Percentiles rank a stretch among this genome's conserved stretches.
Evolutionary conservation across 306 rosid species (phyloP).

Genomic region (Trifolium dubium): DNA sequence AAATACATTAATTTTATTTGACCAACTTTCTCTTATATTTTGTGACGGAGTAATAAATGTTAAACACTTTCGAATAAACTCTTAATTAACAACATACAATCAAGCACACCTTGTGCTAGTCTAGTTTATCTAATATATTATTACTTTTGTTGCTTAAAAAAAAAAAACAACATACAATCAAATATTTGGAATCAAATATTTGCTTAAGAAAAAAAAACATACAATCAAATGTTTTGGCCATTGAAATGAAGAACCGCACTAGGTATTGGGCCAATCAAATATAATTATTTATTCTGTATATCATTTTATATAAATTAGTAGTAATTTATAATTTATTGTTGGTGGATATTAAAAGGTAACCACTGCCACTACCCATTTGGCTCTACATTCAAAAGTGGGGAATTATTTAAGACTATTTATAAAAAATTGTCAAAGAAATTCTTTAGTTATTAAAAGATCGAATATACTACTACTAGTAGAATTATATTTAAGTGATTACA

Average conservation of each 20-base stretch:
- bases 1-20: too few species aligned
- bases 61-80: too few species aligned
- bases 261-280: conserved; percentile 31
- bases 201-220: too few species aligned
- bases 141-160: too few species aligned
- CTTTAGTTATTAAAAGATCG: neutral
- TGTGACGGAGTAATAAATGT: too few species aligned
- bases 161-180: too few species aligned
- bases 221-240: neutral
- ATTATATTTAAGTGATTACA: neutral
- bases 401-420: conserved; percentile 6
- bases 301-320: neutral
- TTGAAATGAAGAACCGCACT: neutral
- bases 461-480: neutral
- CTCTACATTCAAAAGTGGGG: conserved; percentile 42
- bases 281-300: neutral
- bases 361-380: conserved; percentile 42
- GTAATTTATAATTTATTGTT: neutral
- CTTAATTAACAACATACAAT: too few species aligned
- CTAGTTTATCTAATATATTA: too few species aligned
- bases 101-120: too few species aligned
- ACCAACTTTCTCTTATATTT: too few species aligned
- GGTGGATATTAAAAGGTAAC: conserved; percentile 42
- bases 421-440: conserved; percentile 7
- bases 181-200: too few species aligned